Percentiles rank a stretch among this genome's conserved stretches.
Evolutionary conservation across 345 rosid genomes (phyloP).

Genomic region (Schrenkiella parvula): DNA sequence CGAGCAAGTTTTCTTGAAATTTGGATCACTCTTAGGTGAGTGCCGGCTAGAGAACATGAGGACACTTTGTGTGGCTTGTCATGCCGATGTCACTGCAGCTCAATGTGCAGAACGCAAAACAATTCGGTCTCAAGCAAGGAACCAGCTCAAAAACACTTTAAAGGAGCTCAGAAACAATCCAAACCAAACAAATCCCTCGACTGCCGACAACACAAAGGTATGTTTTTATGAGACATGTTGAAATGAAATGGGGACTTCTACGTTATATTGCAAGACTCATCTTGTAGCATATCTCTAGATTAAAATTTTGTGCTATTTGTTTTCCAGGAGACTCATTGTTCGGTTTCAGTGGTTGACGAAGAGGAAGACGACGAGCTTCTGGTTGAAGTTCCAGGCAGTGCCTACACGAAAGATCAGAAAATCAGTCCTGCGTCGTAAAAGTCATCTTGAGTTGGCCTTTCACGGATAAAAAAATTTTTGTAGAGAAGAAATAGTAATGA

Average conservation of each 20-base stretch:
- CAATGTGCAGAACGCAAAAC: conserved; percentile 61
- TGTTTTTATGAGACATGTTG: not conserved
- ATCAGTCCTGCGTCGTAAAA: not conserved
- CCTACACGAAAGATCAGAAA: conserved; percentile 45
- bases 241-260: not conserved
- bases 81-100: conserved; percentile 65
- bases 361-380: conserved; percentile 65
- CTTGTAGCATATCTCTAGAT: not conserved
- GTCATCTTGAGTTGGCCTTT: not conserved
- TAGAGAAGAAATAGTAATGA: not conserved
- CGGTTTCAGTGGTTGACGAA: conserved; percentile 15
- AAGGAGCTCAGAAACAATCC: conserved; percentile 35
- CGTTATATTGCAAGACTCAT: not conserved
- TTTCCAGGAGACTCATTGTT: conserved; percentile 40
- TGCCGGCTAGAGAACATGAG: conserved; percentile 91
- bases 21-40: conserved; percentile 52
- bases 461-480: not conserved
- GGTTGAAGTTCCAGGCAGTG: conserved; percentile 84
- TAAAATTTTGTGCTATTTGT: not conserved
- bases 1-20: not conserved
- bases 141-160: conserved; percentile 53
- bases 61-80: conserved; percentile 93
- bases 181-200: not conserved
- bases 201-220: conserved; percentile 17
- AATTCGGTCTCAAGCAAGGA: conserved; percentile 54